These are phyloP conservation scores for Hanseniaspora singularis DNA, from an alignment of 805 yeast genomes.

Conservation along the genomic window DNA sequence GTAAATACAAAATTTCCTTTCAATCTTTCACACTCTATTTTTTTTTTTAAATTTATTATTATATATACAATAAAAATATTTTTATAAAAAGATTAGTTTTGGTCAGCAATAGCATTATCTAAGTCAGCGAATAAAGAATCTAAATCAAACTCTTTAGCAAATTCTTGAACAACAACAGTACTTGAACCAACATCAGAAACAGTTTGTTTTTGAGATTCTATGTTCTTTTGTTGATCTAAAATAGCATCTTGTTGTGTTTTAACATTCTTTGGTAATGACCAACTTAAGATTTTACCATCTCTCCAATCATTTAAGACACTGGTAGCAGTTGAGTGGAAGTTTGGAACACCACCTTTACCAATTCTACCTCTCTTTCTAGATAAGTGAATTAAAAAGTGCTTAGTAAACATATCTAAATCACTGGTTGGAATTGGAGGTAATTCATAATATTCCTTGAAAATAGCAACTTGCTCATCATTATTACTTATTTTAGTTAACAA, in stretches of 20 bases:
- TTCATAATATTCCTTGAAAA: constrained; percentile 59
- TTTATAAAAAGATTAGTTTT: constrained; percentile 17
- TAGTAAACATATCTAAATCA: constrained; percentile 65
- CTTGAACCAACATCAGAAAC: constrained; percentile 4
- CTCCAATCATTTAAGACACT: constrained; percentile 89
- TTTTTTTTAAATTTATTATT: too few species aligned
- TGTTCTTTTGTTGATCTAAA: constrained; percentile 25
- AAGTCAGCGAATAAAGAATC: constrained; percentile 56
- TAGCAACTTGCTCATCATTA: constrained; percentile 63
- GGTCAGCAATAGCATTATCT: constrained; percentile 27
- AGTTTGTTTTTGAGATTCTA: constrained; percentile 41
- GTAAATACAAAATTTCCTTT: background rate
- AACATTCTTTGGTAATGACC: constrained; percentile 65
- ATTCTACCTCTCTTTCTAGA: constrained; percentile 88
- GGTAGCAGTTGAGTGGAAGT: constrained; percentile 71
- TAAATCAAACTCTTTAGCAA: constrained; percentile 91
- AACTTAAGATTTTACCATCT: constrained; percentile 86
- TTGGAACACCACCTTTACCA: constrained; percentile 87
- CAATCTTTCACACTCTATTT: background rate
- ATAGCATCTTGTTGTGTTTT: constrained; percentile 28
- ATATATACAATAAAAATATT: too few species aligned
- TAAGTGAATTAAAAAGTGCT: constrained; percentile 78
- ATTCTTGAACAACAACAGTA: constrained; percentile 69
- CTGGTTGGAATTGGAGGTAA: constrained; percentile 68
- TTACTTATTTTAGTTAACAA: constrained; percentile 66